Evolutionary conservation across 2,329 filamentous ascomycete species (phyloP).

Genomic region (Nemania serpens): DNA sequence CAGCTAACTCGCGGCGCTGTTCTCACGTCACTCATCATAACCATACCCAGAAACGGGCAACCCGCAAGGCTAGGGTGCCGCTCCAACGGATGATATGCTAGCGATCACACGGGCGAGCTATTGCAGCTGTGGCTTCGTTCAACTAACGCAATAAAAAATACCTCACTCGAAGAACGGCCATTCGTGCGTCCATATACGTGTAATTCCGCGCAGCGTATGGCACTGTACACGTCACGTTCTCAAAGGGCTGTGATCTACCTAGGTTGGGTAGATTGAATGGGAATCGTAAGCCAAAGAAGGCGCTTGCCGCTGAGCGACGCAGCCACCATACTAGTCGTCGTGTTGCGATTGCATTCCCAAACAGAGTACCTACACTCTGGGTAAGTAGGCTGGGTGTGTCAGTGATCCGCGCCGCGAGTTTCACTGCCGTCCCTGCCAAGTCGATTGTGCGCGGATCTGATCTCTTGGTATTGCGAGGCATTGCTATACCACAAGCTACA

Average conservation of each 20-base stretch:
- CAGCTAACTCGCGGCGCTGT: background rate
- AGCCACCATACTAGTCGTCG: background rate
- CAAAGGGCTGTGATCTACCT: background rate
- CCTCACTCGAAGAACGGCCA: constrained; percentile 15
- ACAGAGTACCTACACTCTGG: background rate
- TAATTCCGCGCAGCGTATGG: constrained; percentile 10
- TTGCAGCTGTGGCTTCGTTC: constrained; percentile 24
- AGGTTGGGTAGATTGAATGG: background rate
- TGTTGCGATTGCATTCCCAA: background rate
- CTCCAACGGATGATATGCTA: constrained; percentile 9
- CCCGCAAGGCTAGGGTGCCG: constrained; percentile 2
- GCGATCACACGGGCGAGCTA: constrained; percentile 10
- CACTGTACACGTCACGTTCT: constrained; percentile 22
- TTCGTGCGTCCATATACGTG: background rate
- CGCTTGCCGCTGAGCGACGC: background rate
- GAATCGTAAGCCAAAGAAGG: background rate
- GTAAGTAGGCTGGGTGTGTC: background rate
- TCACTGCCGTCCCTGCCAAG: constrained; percentile 31
- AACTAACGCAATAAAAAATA: constrained; percentile 16
- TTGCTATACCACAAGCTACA: constrained; percentile 23
- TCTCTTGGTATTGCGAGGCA: constrained; percentile 29
- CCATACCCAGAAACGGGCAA: background rate
- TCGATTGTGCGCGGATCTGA: constrained; percentile 26
- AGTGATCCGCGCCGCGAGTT: constrained; percentile 16
- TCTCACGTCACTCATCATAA: constrained; percentile 6